These are phyloP conservation scores for Bolboschoenoplectus hybrid DNA, from an alignment of 202 grass and related monocot species.

Conservation along the genomic window DNA sequence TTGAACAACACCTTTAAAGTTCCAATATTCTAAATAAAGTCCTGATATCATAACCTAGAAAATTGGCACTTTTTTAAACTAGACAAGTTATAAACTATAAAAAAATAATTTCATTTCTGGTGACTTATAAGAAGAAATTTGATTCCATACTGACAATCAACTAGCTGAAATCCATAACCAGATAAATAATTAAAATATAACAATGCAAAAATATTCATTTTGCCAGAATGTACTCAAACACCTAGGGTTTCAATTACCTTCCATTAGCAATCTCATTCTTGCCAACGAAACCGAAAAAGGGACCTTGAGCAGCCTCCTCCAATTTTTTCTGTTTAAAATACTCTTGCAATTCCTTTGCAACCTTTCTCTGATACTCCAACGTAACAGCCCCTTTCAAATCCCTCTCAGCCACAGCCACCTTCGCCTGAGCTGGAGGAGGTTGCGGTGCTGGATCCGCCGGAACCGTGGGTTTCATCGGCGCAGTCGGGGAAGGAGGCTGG, in stretches of 20 bases:
- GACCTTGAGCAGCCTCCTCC: conserved; percentile 76
- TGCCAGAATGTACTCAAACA: not conserved
- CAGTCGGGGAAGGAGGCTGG: conserved; percentile 42
- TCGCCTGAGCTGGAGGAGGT: not conserved
- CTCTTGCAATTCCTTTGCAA: conserved; percentile 94
- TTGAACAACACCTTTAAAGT: not conserved
- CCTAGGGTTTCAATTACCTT: conserved; percentile 59
- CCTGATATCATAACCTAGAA: not conserved
- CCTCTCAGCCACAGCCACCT: conserved; percentile 27
- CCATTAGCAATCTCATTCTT: conserved; percentile 97
- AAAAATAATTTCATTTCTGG: not conserved
- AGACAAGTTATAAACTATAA: not conserved
- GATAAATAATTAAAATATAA: not conserved
- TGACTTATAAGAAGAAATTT: not conserved
- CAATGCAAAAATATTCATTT: not conserved
- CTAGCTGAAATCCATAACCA: not conserved
- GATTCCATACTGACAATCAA: not conserved
- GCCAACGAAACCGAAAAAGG: conserved; percentile 75
- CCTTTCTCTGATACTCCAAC: conserved; percentile 96
- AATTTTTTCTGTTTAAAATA: conserved; percentile 99
- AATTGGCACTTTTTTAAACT: not conserved
- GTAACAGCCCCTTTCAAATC: conserved; percentile 58
- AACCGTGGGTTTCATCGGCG: conserved; percentile 42
- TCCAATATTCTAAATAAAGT: not conserved
- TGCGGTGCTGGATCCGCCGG: conserved; percentile 38